A percentile compares a stretch with the other conserved stretches of the same genome.
Evolutionary conservation across 2,329 filamentous ascomycete genomes (phyloP).

Genomic region (Xenoacremonium recifei): DNA sequence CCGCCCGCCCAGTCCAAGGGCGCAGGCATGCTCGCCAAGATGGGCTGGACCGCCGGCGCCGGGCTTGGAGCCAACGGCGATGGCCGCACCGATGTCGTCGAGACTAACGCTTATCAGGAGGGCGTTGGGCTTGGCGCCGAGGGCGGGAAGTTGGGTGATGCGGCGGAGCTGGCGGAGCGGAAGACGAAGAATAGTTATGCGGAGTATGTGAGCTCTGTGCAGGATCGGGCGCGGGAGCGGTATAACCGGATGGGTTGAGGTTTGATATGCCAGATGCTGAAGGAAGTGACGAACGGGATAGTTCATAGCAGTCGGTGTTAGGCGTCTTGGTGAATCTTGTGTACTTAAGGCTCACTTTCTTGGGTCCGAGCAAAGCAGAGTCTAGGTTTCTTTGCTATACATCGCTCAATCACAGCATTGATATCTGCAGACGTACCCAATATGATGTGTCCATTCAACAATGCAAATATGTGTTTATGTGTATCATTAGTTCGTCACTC

Average conservation of each 20-base stretch:
- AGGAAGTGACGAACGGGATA: too few species aligned
- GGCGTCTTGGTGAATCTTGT: too few species aligned
- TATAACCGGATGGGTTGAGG: slow-evolving; percentile 59
- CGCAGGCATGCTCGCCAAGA: slow-evolving; percentile 67
- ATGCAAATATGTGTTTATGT: too few species aligned
- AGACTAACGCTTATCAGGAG: slow-evolving; percentile 62
- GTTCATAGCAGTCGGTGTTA: too few species aligned
- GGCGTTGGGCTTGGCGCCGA: slow-evolving; percentile 70
- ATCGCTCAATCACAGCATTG: too few species aligned
- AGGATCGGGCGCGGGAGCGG: slow-evolving; percentile 65
- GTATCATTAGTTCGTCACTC: too few species aligned
- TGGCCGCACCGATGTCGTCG: slow-evolving; percentile 63
- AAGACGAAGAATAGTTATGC: slow-evolving; percentile 59
- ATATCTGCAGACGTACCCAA: too few species aligned
- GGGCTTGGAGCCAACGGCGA: slow-evolving; percentile 63
- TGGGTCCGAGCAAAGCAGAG: too few species aligned
- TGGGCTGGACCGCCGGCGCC: slow-evolving; percentile 67
- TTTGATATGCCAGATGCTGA: too few species aligned
- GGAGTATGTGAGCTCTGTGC: slow-evolving; percentile 63
- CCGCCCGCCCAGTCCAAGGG: slow-evolving; percentile 56
- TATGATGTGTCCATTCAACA: too few species aligned
- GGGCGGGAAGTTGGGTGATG: slow-evolving; percentile 68
- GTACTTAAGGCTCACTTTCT: too few species aligned
- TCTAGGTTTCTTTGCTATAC: too few species aligned
- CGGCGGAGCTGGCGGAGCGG: slow-evolving; percentile 59